Evolutionary conservation across 371 early-diverging fungal species (phyloP).

Genomic region (Nosema muscidifuracis): DNA sequence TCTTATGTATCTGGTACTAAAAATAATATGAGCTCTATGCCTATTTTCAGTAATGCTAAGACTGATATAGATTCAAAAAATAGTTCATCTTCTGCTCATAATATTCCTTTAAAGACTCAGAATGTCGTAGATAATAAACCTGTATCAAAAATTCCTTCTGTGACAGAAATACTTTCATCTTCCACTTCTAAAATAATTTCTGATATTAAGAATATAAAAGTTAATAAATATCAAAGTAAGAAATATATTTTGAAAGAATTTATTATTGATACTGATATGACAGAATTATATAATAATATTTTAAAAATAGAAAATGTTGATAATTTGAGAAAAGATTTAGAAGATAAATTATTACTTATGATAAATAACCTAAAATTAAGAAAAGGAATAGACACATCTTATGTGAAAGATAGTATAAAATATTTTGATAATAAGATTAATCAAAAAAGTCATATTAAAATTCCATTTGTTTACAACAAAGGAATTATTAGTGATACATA

Average conservation of each 20-base stretch:
- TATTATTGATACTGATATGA: not conserved
- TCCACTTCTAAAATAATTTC: not conserved
- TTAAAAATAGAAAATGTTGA: conserved; percentile 8
- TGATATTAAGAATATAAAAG: conserved; percentile 13
- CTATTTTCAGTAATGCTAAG: no score
- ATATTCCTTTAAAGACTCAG: no score
- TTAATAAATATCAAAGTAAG: conserved; percentile 9
- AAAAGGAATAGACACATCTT: conserved; percentile 4
- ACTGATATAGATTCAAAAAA: no score
- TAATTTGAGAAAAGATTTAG: not conserved
- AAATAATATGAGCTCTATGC: no score
- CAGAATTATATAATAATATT: conserved; percentile 6
- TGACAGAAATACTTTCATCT: not conserved
- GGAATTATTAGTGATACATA: not conserved
- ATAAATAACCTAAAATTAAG: not conserved
- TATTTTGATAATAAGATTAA: conserved; percentile 23
- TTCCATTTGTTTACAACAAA: conserved; percentile 12
- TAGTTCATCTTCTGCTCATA: no score
- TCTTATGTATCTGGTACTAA: no score
- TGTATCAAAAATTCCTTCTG: no score
- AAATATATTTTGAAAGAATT: conserved; percentile 14
- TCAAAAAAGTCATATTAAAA: not conserved
- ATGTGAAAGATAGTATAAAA: conserved; percentile 14
- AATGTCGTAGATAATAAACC: no score
- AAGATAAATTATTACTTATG: conserved; percentile 13